Base-by-base conservation (phyloP, 495 filamentous ascomycete genomes). In the Hypomontagnella submonticulosa region DNA sequence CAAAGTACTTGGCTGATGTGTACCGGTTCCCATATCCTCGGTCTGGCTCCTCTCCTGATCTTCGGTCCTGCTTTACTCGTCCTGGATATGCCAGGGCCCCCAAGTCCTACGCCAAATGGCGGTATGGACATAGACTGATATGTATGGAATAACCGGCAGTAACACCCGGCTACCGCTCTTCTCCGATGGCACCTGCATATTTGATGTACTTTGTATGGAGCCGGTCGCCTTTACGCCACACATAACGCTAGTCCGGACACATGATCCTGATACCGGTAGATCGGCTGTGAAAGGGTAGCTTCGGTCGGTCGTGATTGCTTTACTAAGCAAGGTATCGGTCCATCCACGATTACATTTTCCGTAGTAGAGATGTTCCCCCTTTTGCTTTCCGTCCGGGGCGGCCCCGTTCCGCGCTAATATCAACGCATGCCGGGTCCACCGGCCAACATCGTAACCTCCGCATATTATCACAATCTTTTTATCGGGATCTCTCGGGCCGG, bases 111-210 rank as follows among this genome's bases (percentile, higher is more conserved):
- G 7, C 52, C 52, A 68, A 68, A 68, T 63, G 36, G 65, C 65
- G 65, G 65, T 68, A 68, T 65, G 33, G 57, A 57, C 23, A 42
- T 27, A 61, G 23, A 37, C 47, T 13, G 47, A 49, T 43, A 13
- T 40, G 18, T 52, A 34, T 60, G 23, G 32, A 20, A 40, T 27
- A 41, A 40, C 52, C 63, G 57, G 63, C 19, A 61, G 42, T 43
- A 36, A 20, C 13, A 36, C 23, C 63, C 63, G 46, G 42, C 11
- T 61, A 46, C 61, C 57, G 63, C 57, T 67, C 44, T 44, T 30
- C 32, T 61, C 57, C 63, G 52, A 47, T 38, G 36, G 36, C 46
- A 47, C 51, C 51, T 58, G 27, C 36, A 44, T 55, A 44, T 20
- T 61, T 38, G 56, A 60, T 23, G 43, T 64, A 47, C 52, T 52